Conservation (phyloP, 208 protist genomes). For the Leishmania arabica region DNA sequence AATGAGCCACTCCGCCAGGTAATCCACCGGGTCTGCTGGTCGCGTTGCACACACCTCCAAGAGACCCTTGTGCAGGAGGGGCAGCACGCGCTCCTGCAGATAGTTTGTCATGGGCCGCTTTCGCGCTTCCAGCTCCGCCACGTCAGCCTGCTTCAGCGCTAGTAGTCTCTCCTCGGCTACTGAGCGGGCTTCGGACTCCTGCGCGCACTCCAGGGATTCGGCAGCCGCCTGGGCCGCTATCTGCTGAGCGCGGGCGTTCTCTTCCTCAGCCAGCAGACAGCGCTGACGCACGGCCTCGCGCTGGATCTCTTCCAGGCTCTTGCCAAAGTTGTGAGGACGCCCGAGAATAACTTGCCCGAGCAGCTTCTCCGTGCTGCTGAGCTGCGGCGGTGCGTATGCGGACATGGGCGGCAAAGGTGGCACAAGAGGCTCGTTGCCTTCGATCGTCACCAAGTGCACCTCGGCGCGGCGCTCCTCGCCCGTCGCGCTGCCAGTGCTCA, state of each 20-base stretch:
- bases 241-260: constrained; percentile 38
- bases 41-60: constrained; percentile 89
- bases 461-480: constrained; percentile 22
- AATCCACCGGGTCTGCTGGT: constrained; percentile 95
- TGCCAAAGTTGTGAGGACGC: constrained; percentile 89
- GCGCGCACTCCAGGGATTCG: constrained; percentile 41
- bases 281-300: constrained; percentile 66
- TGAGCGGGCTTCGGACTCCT: constrained; percentile 29
- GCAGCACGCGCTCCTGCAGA: constrained; percentile 92
- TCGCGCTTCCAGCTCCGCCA: constrained; percentile 74
- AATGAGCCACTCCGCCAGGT: constrained; percentile 93
- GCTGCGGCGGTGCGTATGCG: constrained; percentile 39
- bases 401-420: constrained; percentile 69
- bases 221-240: constrained; percentile 31
- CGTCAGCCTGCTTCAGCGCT: constrained; percentile 69
- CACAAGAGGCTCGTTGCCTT: constrained; percentile 68
- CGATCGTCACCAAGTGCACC: constrained; percentile 51
- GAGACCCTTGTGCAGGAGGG: constrained; percentile 93
- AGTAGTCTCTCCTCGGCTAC: constrained; percentile 20
- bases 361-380: constrained; percentile 41
- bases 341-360: constrained; percentile 75
- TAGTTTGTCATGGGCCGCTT: constrained; percentile 88
- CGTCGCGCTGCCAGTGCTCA: constrained; percentile 36
- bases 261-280: constrained; percentile 55
- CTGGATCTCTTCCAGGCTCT: constrained; percentile 77